Percentiles rank a stretch among this genome's conserved stretches.
Evolutionary conservation across 2,329 filamentous ascomycete genomes (phyloP).

Genomic region (Thielaviopsis cerberus): DNA sequence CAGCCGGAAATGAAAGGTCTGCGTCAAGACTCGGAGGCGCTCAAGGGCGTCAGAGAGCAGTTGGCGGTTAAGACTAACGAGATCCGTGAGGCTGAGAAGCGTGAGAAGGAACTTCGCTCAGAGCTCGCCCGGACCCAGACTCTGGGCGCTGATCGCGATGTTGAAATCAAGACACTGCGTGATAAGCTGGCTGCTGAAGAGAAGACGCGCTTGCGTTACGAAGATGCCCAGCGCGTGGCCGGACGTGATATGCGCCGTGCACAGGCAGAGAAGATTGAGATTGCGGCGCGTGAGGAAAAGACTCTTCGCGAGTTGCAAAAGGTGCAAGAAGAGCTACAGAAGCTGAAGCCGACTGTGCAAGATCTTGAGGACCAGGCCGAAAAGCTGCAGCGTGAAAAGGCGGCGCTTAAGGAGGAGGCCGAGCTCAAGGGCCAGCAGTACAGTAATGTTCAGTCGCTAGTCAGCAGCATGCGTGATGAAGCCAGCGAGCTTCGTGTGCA

Average conservation of each 20-base stretch:
- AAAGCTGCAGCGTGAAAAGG: conserved; percentile 49
- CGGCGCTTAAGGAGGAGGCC: conserved; percentile 55
- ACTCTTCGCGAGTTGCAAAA: conserved; percentile 49
- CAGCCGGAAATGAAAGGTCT: conserved; percentile 72
- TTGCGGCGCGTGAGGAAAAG: conserved; percentile 55
- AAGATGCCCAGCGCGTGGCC: conserved; percentile 58
- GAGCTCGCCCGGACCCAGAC: conserved; percentile 56
- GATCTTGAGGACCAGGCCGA: conserved; percentile 58
- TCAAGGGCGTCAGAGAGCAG: conserved; percentile 61
- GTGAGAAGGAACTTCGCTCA: conserved; percentile 60
- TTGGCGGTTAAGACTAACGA: conserved; percentile 40
- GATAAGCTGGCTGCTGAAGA: conserved; percentile 63
- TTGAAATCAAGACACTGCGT: conserved; percentile 57
- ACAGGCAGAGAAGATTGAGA: conserved; percentile 63
- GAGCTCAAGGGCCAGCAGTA: conserved; percentile 75
- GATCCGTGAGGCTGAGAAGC: conserved; percentile 58
- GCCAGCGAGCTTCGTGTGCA: conserved; percentile 73
- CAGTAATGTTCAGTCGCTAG: conserved; percentile 62
- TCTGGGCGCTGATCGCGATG: conserved; percentile 53
- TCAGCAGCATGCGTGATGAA: conserved; percentile 87
- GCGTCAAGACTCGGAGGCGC: conserved; percentile 53
- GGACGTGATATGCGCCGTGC: conserved; percentile 61
- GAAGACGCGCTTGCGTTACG: conserved; percentile 49
- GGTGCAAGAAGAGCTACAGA: conserved; percentile 53
- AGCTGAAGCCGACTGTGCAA: conserved; percentile 39